Conservation (phyloP, 805 yeast species). For the Nakazawaea wyomingensis region DNA sequence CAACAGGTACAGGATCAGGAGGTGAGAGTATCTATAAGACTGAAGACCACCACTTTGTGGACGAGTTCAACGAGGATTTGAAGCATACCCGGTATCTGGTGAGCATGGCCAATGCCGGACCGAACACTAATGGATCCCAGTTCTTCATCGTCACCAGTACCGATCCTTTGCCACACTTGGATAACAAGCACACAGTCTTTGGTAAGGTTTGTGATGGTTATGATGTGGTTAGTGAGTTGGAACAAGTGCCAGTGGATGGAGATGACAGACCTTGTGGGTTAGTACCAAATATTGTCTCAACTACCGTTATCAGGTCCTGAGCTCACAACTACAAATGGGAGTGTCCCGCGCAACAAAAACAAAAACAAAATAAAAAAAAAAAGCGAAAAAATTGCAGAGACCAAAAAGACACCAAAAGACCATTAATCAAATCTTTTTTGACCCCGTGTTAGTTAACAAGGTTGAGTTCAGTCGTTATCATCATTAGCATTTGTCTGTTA, state of each 20-base stretch:
- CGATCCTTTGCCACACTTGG: slow-evolving; percentile 34
- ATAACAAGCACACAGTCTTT: slow-evolving; percentile 55
- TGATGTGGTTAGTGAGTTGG: slow-evolving; percentile 44
- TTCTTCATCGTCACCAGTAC: slow-evolving; percentile 52
- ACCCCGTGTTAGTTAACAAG: no score
- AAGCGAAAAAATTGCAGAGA: no score
- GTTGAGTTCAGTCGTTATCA: no score
- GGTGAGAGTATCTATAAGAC: slow-evolving; percentile 34
- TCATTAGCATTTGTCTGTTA: no score
- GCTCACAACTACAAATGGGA: not conserved
- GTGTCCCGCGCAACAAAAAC: not conserved
- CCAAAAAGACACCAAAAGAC: no score
- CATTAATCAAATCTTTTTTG: no score
- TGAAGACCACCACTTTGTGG: slow-evolving; percentile 34
- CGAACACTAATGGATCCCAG: slow-evolving; percentile 55
- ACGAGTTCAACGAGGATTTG: slow-evolving; percentile 40
- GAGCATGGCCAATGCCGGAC: slow-evolving; percentile 61
- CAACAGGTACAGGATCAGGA: slow-evolving; percentile 36
- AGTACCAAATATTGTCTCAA: slow-evolving; percentile 9
- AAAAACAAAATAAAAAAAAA: not conserved
- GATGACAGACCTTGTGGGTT: slow-evolving; percentile 36
- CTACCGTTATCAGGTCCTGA: not conserved
- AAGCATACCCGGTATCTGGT: slow-evolving; percentile 51
- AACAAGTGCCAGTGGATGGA: slow-evolving; percentile 39
- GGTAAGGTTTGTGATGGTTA: slow-evolving; percentile 47